A percentile compares a stretch with the other conserved stretches of the same genome.
Evolutionary conservation across 352 stramenopile species (phyloP).

Genomic region (Thalassiosira hispida): DNA sequence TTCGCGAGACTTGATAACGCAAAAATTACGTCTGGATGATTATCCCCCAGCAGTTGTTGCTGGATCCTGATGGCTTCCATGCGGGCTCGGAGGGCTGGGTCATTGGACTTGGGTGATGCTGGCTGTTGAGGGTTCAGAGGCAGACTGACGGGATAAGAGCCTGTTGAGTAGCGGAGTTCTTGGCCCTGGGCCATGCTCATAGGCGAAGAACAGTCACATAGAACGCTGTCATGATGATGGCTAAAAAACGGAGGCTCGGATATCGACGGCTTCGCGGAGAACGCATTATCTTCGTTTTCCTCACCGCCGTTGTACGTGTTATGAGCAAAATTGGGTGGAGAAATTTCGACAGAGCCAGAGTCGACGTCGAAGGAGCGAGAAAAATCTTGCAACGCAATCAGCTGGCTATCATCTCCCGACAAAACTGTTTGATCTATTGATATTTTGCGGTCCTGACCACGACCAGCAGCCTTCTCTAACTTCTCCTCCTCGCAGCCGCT

Average conservation of each 20-base stretch:
- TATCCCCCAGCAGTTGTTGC: conserved; percentile 30
- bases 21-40: conserved; percentile 57
- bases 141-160: not conserved
- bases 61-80: conserved; percentile 50
- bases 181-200: not conserved
- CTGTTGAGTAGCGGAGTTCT: not conserved
- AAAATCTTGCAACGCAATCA: conserved; percentile 13
- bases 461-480: not conserved
- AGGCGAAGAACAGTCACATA: not conserved
- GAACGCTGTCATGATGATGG: not conserved
- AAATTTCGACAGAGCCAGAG: not conserved
- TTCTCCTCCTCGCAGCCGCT: not conserved
- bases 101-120: not conserved
- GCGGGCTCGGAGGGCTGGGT: conserved; percentile 35
- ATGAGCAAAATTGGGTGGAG: not conserved
- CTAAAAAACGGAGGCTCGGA: not conserved
- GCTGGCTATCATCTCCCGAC: conserved; percentile 18
- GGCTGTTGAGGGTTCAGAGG: not conserved
- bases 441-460: conserved; percentile 16
- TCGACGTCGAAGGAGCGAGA: conserved; percentile 2
- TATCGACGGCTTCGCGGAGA: not conserved
- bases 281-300: not conserved
- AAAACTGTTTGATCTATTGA: conserved; percentile 45
- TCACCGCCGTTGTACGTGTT: not conserved
- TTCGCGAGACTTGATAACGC: conserved; percentile 43